Percentiles rank a stretch among this genome's conserved stretches.
Conservation (phyloP, 192 early-diverging fungal species). For the Backusella macrospora region DNA sequence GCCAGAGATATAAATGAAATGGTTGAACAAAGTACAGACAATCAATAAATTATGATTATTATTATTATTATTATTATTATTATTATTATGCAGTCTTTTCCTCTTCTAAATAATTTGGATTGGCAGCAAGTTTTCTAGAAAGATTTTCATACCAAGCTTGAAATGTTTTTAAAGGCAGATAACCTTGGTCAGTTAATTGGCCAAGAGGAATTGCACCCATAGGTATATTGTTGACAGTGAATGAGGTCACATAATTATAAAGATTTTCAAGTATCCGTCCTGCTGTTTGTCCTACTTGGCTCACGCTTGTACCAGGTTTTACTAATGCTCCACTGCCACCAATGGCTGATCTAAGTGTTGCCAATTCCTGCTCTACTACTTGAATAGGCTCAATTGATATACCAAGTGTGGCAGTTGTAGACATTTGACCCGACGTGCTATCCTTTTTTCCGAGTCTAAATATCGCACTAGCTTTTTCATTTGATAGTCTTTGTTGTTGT, state of each 20-base stretch:
- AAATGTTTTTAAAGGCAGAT: slow-evolving; percentile 69
- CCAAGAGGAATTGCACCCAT: slow-evolving; percentile 49
- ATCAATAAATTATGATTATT: not conserved
- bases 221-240: slow-evolving; percentile 58
- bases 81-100: slow-evolving; percentile 1
- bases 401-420: slow-evolving; percentile 71
- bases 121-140: slow-evolving; percentile 56
- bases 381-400: slow-evolving; percentile 92
- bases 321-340: slow-evolving; percentile 19
- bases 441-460: slow-evolving; percentile 58
- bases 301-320: slow-evolving; percentile 23
- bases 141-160: slow-evolving; percentile 83
- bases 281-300: slow-evolving; percentile 57
- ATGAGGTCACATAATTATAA: slow-evolving; percentile 79
- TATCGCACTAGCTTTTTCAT: slow-evolving; percentile 84
- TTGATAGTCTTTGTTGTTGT: slow-evolving; percentile 70
- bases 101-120: slow-evolving; percentile 28
- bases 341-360: not conserved
- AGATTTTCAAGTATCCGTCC: slow-evolving; percentile 67
- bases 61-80: not conserved
- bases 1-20: slow-evolving; percentile 15
- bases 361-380: slow-evolving; percentile 66
- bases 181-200: slow-evolving; percentile 45
- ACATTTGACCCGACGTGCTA: not conserved
- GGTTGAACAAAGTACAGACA: slow-evolving; percentile 5